Evolutionary conservation across 1,139 yeast genomes (phyloP).

Genomic region (Pichia sp.): DNA sequence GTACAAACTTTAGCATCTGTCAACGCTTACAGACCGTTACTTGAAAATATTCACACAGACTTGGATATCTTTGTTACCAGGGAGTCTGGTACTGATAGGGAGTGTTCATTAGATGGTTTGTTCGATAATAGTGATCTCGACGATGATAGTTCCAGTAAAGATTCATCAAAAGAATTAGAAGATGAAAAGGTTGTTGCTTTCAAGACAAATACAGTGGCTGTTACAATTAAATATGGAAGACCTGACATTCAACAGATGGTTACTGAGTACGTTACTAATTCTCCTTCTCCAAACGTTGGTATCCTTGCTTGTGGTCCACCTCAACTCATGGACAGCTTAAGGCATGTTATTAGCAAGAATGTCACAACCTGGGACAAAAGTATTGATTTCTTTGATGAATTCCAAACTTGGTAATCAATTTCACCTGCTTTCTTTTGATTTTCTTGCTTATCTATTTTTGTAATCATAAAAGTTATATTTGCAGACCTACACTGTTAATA

Average conservation of each 20-base stretch:
- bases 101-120: neutral
- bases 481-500: too few relatives aligned
- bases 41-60: constrained; percentile 4
- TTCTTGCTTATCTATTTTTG: neutral
- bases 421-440: neutral
- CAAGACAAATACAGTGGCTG: too few relatives aligned
- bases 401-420: constrained; percentile 17
- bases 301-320: constrained; percentile 44
- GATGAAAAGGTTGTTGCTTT: too few relatives aligned
- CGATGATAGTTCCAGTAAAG: neutral
- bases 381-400: constrained; percentile 23
- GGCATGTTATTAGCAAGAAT: constrained; percentile 12
- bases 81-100: constrained; percentile 6
- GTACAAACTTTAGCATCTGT: constrained; percentile 5
- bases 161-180: too few relatives aligned
- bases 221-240: constrained; percentile 20
- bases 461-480: neutral
- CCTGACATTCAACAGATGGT: constrained; percentile 37
- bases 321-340: constrained; percentile 36
- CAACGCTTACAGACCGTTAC: constrained; percentile 7
- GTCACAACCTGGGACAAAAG: constrained; percentile 13
- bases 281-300: constrained; percentile 33
- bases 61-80: constrained; percentile 17
- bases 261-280: constrained; percentile 30
- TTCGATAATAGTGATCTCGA: constrained; percentile 1